phyloP scores from a whole-genome alignment of 192 early-diverging fungal genomes.

The Funneliformis mosseae region DNA sequence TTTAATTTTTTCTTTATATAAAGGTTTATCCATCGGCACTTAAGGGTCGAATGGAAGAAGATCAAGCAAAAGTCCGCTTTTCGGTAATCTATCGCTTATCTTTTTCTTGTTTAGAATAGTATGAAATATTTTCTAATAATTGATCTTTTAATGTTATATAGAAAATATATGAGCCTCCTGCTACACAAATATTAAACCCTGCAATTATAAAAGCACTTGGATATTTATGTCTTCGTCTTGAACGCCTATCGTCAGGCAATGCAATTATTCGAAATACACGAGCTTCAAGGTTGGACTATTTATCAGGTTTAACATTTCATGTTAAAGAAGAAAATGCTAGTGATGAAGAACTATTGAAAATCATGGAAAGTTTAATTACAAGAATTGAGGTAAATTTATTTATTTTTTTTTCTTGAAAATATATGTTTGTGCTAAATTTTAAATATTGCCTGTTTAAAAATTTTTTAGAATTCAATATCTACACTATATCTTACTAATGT shows the following conservation, averaged over 20 bases:
- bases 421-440: no score
- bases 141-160: constrained; percentile 15
- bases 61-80: constrained; percentile 9
- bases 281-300: constrained; percentile 38
- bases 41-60: constrained; percentile 48
- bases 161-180: constrained; percentile 35
- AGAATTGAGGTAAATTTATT: constrained; percentile 56
- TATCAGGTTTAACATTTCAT: constrained; percentile 38
- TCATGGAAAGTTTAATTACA: constrained; percentile 58
- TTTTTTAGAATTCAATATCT: constrained; percentile 61
- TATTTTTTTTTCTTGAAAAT: neutral
- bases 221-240: constrained; percentile 60
- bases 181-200: constrained; percentile 49
- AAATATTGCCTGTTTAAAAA: neutral
- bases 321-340: constrained; percentile 50
- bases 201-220: constrained; percentile 49
- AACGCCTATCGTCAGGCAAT: constrained; percentile 51
- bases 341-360: constrained; percentile 55
- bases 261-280: constrained; percentile 37
- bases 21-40: constrained; percentile 52
- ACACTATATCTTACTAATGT: constrained; percentile 59
- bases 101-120: neutral
- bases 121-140: neutral
- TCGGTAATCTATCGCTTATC: neutral
- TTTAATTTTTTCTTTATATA: constrained; percentile 13